Percentiles rank a stretch among this genome's conserved stretches.
Conservation (phyloP, 208 protist genomes). For the Acanthamoeba culbertsoni region DNA sequence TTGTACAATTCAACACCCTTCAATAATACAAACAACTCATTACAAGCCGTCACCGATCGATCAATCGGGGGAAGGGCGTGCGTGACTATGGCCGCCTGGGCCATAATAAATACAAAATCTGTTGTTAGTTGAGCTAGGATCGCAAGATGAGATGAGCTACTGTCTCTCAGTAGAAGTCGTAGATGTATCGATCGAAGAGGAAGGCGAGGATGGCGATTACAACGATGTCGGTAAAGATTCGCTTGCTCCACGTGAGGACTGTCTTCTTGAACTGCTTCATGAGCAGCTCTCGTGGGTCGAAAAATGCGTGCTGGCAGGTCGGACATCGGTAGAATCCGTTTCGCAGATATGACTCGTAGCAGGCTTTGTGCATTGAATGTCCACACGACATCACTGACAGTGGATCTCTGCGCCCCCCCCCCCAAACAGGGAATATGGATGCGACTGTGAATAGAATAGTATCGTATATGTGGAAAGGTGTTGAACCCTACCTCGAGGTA, state of each 20-base stretch:
- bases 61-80: background rate
- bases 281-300: slow-evolving; percentile 1
- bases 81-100: too few relatives aligned
- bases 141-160: too few relatives aligned
- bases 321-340: slow-evolving; percentile 34
- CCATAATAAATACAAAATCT: too few relatives aligned
- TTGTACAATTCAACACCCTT: background rate
- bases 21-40: background rate
- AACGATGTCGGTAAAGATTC: background rate
- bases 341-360: background rate
- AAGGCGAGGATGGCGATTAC: background rate
- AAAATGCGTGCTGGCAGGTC: background rate
- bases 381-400: slow-evolving; percentile 25
- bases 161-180: background rate
- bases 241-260: background rate
- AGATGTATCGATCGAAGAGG: background rate
- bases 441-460: background rate
- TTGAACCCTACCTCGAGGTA: background rate
- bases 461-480: background rate
- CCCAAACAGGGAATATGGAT: background rate
- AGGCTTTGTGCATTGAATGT: slow-evolving; percentile 25
- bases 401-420: background rate
- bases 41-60: background rate
- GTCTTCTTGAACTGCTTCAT: background rate
- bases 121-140: too few relatives aligned